Conservation (phyloP, 805 yeast species). For the Metschnikowia dekortorum region DNA sequence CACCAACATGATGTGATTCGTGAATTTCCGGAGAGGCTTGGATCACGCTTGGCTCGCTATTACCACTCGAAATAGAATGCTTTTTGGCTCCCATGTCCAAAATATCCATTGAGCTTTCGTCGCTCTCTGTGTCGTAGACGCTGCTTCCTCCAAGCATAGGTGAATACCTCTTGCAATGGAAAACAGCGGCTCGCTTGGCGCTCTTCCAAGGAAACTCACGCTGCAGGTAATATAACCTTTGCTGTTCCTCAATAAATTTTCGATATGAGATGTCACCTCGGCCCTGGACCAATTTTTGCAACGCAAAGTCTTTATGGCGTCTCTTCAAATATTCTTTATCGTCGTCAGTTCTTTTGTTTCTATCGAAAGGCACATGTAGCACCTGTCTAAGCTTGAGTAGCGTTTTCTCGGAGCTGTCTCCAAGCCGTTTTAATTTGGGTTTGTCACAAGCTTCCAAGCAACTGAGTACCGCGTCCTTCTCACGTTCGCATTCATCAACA, state of each 20-base stretch:
- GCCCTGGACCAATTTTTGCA: conserved; percentile 26
- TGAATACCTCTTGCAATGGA: conserved; percentile 6
- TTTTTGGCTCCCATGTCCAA: background rate
- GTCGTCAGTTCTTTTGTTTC: conserved; percentile 8
- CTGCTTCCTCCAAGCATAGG: conserved; percentile 16
- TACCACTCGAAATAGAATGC: background rate
- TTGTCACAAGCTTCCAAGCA: background rate
- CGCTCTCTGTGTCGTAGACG: conserved; percentile 7
- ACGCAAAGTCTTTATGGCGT: conserved; percentile 17
- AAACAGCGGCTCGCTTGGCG: conserved; percentile 5
- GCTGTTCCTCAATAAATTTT: conserved; percentile 22
- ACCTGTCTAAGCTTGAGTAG: conserved; percentile 14
- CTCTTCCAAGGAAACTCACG: conserved; percentile 11
- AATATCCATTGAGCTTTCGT: conserved; percentile 1
- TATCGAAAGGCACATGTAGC: conserved; percentile 11
- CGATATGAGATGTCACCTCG: conserved; percentile 21
- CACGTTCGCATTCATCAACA: conserved; percentile 26
- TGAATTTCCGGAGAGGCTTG: background rate
- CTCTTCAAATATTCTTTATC: conserved; percentile 11
- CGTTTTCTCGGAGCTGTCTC: background rate
- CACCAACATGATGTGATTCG: background rate
- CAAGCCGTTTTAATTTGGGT: background rate
- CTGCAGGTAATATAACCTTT: conserved; percentile 19
- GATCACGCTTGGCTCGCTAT: background rate
- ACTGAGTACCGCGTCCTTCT: conserved; percentile 20